Percentiles rank a stretch among this genome's conserved stretches.
These are phyloP conservation scores for Solanum paucissectum DNA, from an alignment of 257 asterid species.

Conservation along the genomic window DNA sequence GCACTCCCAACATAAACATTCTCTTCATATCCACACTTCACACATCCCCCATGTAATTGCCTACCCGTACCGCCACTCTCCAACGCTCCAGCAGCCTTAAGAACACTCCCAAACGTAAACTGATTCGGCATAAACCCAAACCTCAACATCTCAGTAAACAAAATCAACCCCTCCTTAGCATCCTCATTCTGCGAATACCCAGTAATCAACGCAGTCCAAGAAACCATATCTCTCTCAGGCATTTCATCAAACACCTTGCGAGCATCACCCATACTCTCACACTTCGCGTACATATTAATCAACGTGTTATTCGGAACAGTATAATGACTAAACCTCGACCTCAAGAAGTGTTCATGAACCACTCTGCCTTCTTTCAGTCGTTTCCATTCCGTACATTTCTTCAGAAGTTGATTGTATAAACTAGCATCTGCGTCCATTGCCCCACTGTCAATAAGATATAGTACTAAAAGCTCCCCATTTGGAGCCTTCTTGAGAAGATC, in stretches of 20 bases:
- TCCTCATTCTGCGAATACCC: slow-evolving; percentile 56
- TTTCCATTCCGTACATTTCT: slow-evolving; percentile 43
- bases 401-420: slow-evolving; percentile 38
- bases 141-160: slow-evolving; percentile 44
- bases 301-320: slow-evolving; percentile 29
- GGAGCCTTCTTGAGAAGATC: slow-evolving; percentile 34
- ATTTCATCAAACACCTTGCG: slow-evolving; percentile 62
- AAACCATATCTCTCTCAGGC: slow-evolving; percentile 63
- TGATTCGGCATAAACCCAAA: slow-evolving; percentile 47
- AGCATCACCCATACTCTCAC: slow-evolving; percentile 39
- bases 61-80: slow-evolving; percentile 33
- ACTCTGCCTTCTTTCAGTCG: slow-evolving; percentile 39
- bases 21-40: slow-evolving; percentile 43
- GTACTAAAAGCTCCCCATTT: slow-evolving; percentile 43
- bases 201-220: slow-evolving; percentile 61
- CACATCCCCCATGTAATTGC: slow-evolving; percentile 48
- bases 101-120: slow-evolving; percentile 66
- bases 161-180: slow-evolving; percentile 25
- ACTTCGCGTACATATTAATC: slow-evolving; percentile 49
- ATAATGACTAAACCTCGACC: slow-evolving; percentile 29
- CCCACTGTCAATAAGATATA: slow-evolving; percentile 46
- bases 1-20: slow-evolving; percentile 73
- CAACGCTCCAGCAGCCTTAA: slow-evolving; percentile 52
- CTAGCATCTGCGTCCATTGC: slow-evolving; percentile 35
- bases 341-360: slow-evolving; percentile 46